Percentiles rank a stretch among this genome's conserved stretches.
Conservation (phyloP, 2,329 filamentous ascomycete species). For the Lizonia empirigonia region DNA sequence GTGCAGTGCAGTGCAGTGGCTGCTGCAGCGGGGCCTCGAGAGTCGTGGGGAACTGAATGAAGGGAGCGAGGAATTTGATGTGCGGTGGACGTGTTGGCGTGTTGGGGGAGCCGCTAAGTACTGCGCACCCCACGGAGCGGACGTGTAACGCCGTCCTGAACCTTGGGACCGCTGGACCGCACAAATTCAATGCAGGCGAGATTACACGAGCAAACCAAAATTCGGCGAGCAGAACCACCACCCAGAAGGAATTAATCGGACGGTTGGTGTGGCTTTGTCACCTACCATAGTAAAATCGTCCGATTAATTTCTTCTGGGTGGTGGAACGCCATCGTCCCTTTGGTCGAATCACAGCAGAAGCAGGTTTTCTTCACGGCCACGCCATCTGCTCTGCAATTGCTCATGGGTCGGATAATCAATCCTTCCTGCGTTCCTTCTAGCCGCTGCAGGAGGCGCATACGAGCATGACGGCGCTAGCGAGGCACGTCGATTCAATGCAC, state of each 20-base stretch:
- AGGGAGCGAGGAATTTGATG: conserved; percentile 31
- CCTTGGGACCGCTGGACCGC: conserved; percentile 15
- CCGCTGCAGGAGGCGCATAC: conserved; percentile 10
- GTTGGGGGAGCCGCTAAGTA: conserved; percentile 17
- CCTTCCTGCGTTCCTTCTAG: conserved; percentile 3
- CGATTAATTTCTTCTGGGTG: conserved; percentile 1
- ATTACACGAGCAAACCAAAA: conserved; percentile 6
- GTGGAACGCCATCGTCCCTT: conserved; percentile 7
- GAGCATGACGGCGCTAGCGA: conserved; percentile 7
- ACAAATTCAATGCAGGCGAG: conserved; percentile 2
- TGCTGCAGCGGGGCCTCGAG: conserved; percentile 17
- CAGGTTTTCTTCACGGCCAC: conserved; percentile 13
- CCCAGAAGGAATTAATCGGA: too few species aligned
- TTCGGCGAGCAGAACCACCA: conserved; percentile 3
- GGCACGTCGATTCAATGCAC: conserved; percentile 2
- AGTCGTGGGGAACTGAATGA: conserved; percentile 12
- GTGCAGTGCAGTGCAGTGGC: conserved; percentile 7
- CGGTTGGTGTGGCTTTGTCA: conserved; percentile 4
- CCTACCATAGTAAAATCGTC: background rate
- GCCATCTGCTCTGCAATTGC: conserved; percentile 12
- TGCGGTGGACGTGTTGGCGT: conserved; percentile 20
- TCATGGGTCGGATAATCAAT: conserved; percentile 13
- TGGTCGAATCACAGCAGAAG: conserved; percentile 8
- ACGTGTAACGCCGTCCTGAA: conserved; percentile 20
- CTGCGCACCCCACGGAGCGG: conserved; percentile 20